A percentile compares a stretch with the other conserved stretches of the same genome.
Evolutionary conservation across 192 early-diverging fungal species (phyloP).

Genomic region (Coemansia sp.): DNA sequence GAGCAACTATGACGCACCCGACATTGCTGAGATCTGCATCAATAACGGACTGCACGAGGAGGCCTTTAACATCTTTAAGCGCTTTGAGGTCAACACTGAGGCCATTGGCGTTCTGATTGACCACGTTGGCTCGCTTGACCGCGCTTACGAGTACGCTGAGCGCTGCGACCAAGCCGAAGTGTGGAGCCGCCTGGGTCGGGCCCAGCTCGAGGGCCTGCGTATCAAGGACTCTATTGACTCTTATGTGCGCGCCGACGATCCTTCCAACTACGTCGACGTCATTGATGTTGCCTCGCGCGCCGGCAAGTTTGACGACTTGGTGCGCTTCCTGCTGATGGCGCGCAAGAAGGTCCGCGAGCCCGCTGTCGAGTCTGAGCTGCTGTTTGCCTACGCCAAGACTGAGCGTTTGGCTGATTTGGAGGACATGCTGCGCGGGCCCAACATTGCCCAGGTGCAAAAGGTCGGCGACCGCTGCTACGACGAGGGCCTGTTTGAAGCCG

Average conservation of each 20-base stretch:
- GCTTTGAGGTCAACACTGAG: constrained; percentile 83
- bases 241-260: constrained; percentile 94
- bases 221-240: constrained; percentile 97
- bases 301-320: constrained; percentile 91
- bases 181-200: constrained; percentile 94
- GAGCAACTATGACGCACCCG: constrained; percentile 94
- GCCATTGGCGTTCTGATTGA: constrained; percentile 92
- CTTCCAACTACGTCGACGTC: constrained; percentile 85
- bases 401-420: constrained; percentile 87
- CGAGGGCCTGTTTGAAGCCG: constrained; percentile 86
- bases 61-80: constrained; percentile 95
- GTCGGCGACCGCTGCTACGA: constrained; percentile 97
- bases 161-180: constrained; percentile 85
- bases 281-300: constrained; percentile 75
- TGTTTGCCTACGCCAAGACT: constrained; percentile 96
- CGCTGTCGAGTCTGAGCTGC: constrained; percentile 89
- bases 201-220: constrained; percentile 85
- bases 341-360: constrained; percentile 94
- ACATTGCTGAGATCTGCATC: constrained; percentile 96
- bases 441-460: constrained; percentile 89
- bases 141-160: constrained; percentile 96
- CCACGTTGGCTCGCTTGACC: constrained; percentile 89
- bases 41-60: constrained; percentile 89
- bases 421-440: constrained; percentile 88
- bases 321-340: constrained; percentile 95